Evolutionary conservation across 768 basidiomycete genomes (phyloP).

Genomic region (Sporobolomyces pararoseus): DNA sequence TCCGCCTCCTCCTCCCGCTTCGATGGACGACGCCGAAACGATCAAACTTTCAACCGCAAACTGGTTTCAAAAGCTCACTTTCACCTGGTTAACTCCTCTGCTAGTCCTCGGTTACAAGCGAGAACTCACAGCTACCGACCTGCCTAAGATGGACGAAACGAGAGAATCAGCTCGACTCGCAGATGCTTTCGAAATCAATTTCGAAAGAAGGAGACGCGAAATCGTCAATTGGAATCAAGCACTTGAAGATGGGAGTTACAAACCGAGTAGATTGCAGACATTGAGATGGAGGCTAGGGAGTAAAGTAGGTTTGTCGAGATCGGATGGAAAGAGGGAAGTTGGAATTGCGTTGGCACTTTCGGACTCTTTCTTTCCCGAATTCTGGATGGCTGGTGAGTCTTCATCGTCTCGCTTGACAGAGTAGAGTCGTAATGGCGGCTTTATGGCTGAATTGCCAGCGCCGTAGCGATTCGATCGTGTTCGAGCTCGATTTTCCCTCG

Average conservation of each 20-base stretch:
- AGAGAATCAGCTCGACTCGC: conserved; percentile 58
- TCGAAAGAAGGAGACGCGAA: conserved; percentile 46
- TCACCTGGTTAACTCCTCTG: conserved; percentile 50
- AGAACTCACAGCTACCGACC: conserved; percentile 66
- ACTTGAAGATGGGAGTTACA: conserved; percentile 3
- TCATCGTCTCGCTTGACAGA: too few species aligned
- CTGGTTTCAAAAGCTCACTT: conserved; percentile 3
- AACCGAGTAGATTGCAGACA: not conserved
- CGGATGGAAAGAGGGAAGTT: conserved; percentile 49
- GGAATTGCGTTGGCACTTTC: conserved; percentile 53
- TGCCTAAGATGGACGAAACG: conserved; percentile 62
- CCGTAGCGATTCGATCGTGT: too few species aligned
- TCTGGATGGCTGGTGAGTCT: conserved; percentile 23
- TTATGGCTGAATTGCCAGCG: too few species aligned
- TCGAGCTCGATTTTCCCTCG: too few species aligned
- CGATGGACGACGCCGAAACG: conserved; percentile 31
- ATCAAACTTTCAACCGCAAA: conserved; percentile 17
- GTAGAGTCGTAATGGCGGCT: too few species aligned
- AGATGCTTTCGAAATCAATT: conserved; percentile 57
- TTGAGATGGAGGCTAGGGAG: conserved; percentile 46
- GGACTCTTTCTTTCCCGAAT: conserved; percentile 26
- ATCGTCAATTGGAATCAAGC: conserved; percentile 60
- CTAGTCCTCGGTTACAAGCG: conserved; percentile 64
- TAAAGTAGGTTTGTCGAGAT: conserved; percentile 57
- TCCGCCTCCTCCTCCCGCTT: conserved; percentile 7